Evolutionary conservation across 176 grass and related monocot genomes (phyloP).

Genomic region (Microstegium vimineum): DNA sequence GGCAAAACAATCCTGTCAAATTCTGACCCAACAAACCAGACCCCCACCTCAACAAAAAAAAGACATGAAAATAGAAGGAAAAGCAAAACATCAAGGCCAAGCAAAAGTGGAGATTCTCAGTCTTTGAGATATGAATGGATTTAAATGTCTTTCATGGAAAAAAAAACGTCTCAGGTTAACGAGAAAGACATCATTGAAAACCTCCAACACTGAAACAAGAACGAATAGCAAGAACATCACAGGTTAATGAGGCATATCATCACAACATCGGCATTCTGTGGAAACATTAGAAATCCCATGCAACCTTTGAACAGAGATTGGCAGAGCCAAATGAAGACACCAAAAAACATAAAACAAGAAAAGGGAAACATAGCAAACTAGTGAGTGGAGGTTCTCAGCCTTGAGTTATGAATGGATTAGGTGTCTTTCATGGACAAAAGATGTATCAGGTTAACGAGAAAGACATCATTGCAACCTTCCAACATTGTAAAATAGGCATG

Average conservation of each 20-base stretch:
- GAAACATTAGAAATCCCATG: too few relatives aligned
- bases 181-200: slow-evolving; percentile 29
- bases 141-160: neutral
- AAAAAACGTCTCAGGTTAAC: slow-evolving; percentile 27
- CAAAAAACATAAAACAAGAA: neutral
- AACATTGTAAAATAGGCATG: neutral
- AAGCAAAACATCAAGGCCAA: neutral
- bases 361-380: neutral
- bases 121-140: neutral
- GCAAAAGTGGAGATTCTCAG: neutral
- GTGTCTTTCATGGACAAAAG: slow-evolving; percentile 31
- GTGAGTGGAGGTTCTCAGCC: slow-evolving; percentile 17
- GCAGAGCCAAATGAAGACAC: neutral
- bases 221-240: too few relatives aligned
- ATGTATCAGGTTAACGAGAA: slow-evolving; percentile 48
- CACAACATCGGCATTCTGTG: too few relatives aligned
- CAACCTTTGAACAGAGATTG: too few relatives aligned
- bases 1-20: neutral
- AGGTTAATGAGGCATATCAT: too few relatives aligned
- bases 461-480: slow-evolving; percentile 30
- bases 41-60: neutral
- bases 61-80: neutral
- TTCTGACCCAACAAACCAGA: neutral
- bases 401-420: slow-evolving; percentile 36
- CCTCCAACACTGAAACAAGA: neutral